phyloP scores from a whole-genome alignment of 192 early-diverging fungal species.

The Glomus cerebriforme region DNA sequence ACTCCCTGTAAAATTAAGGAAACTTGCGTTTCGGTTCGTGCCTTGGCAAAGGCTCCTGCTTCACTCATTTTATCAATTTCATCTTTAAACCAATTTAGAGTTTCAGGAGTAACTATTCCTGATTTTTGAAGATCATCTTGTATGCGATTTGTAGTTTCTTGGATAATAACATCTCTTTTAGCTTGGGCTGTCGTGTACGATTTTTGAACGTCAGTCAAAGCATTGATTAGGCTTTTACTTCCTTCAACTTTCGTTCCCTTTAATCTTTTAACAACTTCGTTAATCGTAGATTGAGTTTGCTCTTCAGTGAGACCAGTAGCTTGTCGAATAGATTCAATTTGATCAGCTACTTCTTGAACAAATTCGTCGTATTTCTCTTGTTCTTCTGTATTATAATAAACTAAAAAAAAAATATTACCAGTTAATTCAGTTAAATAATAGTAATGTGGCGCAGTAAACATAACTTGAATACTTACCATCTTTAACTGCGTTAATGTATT shows the following conservation, averaged over 20 bases:
- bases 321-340: slow-evolving; percentile 1
- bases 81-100: slow-evolving; percentile 28
- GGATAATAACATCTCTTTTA: slow-evolving; percentile 3
- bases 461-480: not conserved
- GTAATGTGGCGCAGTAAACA: not conserved
- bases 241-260: not conserved
- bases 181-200: not conserved
- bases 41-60: not conserved
- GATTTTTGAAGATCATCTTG: not conserved
- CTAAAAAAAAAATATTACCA: not conserved
- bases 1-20: slow-evolving; percentile 7
- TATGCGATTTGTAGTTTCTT: slow-evolving; percentile 7
- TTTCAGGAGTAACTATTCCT: slow-evolving; percentile 2
- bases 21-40: slow-evolving; percentile 17
- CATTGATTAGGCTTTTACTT: not conserved
- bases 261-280: not conserved
- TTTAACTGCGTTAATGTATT: not conserved
- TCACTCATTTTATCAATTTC: slow-evolving; percentile 7
- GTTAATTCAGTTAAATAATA: not conserved
- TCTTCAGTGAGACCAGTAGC: slow-evolving; percentile 6
- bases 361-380: not conserved
- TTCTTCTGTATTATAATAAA: not conserved
- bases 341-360: not conserved
- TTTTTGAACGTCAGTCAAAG: not conserved
- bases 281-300: not conserved